Percentiles rank a stretch among this genome's conserved stretches.
These are phyloP conservation scores for Botrytis deweyae DNA, from an alignment of 2,329 filamentous ascomycete species.

Conservation along the genomic window DNA sequence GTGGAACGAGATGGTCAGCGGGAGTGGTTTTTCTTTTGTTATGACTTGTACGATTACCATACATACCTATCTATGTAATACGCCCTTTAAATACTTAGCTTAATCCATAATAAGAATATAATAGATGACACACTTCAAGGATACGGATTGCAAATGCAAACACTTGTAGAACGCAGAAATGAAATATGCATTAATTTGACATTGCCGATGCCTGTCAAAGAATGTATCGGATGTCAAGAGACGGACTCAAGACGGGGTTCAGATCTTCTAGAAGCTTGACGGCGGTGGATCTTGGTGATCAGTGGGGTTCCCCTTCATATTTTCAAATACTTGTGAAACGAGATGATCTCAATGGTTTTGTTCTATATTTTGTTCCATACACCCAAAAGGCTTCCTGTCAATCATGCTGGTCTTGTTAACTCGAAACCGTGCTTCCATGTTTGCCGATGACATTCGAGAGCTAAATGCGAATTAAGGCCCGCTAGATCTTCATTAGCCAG, in stretches of 20 bases:
- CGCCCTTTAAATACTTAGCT: constrained; percentile 13
- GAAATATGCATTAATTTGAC: neutral
- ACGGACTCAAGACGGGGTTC: neutral
- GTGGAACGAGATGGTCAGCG: neutral
- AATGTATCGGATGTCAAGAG: neutral
- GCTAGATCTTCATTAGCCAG: neutral
- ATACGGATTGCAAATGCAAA: neutral
- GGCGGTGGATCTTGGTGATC: neutral
- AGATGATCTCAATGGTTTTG: neutral
- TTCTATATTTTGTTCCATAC: neutral
- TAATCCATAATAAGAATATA: constrained; percentile 20
- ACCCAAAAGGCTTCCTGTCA: neutral
- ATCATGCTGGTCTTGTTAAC: neutral
- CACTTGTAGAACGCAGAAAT: neutral
- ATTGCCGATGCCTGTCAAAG: neutral
- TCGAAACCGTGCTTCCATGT: neutral
- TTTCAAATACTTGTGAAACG: neutral
- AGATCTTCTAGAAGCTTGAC: neutral
- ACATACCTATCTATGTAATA: constrained; percentile 22
- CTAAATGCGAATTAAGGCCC: neutral
- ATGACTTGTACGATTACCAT: constrained; percentile 22
- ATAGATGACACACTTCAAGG: constrained; percentile 14
- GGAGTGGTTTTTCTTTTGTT: constrained; percentile 4
- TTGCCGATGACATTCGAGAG: neutral
- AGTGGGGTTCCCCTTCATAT: neutral